Evolutionary conservation across 805 yeast genomes (phyloP), one percentile per base, ranked within the genome.

Genomic region (Isabelozyma gotoi): DNA sequence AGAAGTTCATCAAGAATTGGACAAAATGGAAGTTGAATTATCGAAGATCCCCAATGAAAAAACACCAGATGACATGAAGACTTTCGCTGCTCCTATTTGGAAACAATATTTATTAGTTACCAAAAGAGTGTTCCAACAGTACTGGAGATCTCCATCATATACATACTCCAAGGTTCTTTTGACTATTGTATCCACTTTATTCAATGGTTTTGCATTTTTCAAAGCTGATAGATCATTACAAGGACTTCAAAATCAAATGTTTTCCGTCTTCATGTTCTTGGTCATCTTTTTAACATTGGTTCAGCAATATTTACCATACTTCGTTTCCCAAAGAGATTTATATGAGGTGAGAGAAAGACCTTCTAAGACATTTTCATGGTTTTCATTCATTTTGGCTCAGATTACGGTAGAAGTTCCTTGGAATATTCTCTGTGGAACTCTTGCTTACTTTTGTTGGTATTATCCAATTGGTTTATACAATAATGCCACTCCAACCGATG

Each of bases 341-440:
- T 84, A 83, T 53, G 90, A 85, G 59, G 85, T 78, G 27, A 77
- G 90, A 61, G 90, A 85, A 56, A 74, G 86, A 43, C 88, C 88
- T 10, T 78, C 89, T 2, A 82, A 80, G 62, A 80, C 89, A 0
- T 84, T 82, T 53, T 67, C 81, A 7, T 85, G 91, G 89, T 48
- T 65, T 40, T 76, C 84, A 0, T 84, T 84, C 47, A 70, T 85
- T 43, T 37, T 73, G 19, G 79, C 87, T 11, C 88, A 83, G 57
- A 70, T 84, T 33, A 62, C 81, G 19, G 81, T 80, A 35, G 92
- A 85, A 57, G 63, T 82, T 32, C 89, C 90, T 33, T 82, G 81
- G 80, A 78, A 81, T 51, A 47, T 80, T 21, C 44, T 78, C 5
- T 68, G 76, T 45, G 89, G 88, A 55, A 83, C 90, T 2, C 12